Conservation (phyloP, 352 stramenopile genomes). For the Thraustochytrium sp. region DNA sequence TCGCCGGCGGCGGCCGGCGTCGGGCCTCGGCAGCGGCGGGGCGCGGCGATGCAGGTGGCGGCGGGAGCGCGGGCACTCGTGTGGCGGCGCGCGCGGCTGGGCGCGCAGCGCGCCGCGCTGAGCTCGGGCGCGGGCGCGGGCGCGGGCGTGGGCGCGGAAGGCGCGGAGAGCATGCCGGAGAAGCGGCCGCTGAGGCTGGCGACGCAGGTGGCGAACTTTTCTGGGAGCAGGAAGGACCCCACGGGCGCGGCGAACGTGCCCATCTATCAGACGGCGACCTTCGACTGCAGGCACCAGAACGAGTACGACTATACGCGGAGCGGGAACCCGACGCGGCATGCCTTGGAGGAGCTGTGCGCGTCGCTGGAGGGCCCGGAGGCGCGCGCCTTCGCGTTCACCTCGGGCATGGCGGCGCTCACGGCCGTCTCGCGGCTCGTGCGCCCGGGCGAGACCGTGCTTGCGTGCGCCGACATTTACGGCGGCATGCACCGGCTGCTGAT, state of each 20-base stretch:
- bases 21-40: no score
- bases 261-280: slow-evolving; percentile 39
- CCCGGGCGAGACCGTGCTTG: slow-evolving; percentile 69
- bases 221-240: background rate
- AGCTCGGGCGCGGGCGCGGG: background rate
- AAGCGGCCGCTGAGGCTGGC: background rate
- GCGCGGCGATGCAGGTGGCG: no score
- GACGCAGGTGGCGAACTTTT: background rate
- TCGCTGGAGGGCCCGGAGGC: slow-evolving; percentile 62
- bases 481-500: slow-evolving; percentile 74
- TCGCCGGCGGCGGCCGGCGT: no score
- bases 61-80: no score
- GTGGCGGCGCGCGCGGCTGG: no score
- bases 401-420: slow-evolving; percentile 89
- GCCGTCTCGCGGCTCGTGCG: slow-evolving; percentile 57
- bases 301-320: slow-evolving; percentile 58
- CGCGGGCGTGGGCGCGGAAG: background rate
- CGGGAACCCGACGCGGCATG: slow-evolving; percentile 78
- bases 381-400: slow-evolving; percentile 74
- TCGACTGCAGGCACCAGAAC: slow-evolving; percentile 15
- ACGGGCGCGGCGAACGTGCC: slow-evolving; percentile 23
- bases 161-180: no score
- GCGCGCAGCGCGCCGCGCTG: no score
- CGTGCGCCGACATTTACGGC: slow-evolving; percentile 76
- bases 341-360: slow-evolving; percentile 62